Conservation (phyloP, 345 rosid species). For the Salix viminalis region DNA sequence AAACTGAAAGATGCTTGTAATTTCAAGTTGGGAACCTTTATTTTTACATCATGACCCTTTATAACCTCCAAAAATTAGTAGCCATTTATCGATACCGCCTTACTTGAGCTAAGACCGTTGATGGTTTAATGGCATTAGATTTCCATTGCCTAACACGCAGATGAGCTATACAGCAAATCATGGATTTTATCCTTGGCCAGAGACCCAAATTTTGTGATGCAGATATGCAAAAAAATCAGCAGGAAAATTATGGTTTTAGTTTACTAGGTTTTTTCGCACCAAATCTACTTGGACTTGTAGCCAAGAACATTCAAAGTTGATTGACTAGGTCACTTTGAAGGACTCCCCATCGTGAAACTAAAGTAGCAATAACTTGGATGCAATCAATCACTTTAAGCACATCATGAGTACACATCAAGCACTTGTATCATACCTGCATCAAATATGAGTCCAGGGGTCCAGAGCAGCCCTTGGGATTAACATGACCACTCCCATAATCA, state of each 20-base stretch:
- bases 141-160: too few species aligned
- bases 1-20: not conserved
- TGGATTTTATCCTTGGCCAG: too few species aligned
- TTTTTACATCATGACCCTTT: too few species aligned
- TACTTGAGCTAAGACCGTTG: too few species aligned
- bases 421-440: constrained; percentile 62
- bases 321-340: not conserved
- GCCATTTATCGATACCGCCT: too few species aligned
- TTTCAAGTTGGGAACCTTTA: not conserved
- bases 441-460: constrained; percentile 89
- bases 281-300: not conserved
- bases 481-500: constrained; percentile 97
- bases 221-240: not conserved
- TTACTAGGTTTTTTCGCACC: not conserved
- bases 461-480: constrained; percentile 93
- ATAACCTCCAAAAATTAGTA: too few species aligned
- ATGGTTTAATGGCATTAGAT: too few species aligned
- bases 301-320: not conserved
- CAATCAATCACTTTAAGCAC: not conserved
- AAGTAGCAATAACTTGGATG: not conserved
- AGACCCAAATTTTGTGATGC: too few species aligned
- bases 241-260: not conserved
- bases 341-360: not conserved
- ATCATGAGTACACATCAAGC: not conserved
- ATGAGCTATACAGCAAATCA: too few species aligned